Base-by-base conservation (phyloP, 1,284 basidiomycete species). In the Polyporus tsugae region DNA sequence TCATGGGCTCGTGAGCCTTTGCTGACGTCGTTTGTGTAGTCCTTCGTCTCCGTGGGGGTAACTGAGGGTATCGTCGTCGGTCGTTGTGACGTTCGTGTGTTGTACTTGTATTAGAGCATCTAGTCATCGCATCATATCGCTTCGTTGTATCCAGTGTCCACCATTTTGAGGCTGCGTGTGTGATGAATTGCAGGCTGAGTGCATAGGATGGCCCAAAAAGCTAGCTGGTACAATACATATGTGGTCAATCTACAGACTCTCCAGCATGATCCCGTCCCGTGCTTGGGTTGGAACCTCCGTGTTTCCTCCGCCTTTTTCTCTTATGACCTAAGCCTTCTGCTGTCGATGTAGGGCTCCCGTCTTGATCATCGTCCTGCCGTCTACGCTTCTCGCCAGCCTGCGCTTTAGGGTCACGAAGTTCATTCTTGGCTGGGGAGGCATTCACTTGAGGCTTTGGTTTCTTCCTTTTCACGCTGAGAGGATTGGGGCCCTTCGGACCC, bases 381-480 rank as follows among this genome's bases (percentile, higher is more conserved):
- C 74, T 78, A 22, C 78, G 72, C 70, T 81, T 80, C 29, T 69
- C 64, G 38, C 75, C 70, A 5, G 25, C 62, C 25, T 71, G 35
- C 2, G 60, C 53, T 58, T 67, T 62, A 25, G 46, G 49, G 29
- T 57, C 63, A 29, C 53, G 29, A n/a, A 39, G n/a, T 11, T 66
- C 42, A 42, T 61, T 57, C 65, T 64, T 64, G 22, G 13, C 15
- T 29, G 19, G 13, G 9, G 59, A 6, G 10, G 60, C 25, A 5
- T 42, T 10, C 2, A 49, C 55, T 6, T 72, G 66, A 17, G 66
- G 6, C 60, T 75, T 71, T 7, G 70, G 33, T 35, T 75, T 92
- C 82, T 96, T 96, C 85, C 96, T 98, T 84, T 95, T 96, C 46
- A 97, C 83, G 69, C 95, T 96, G 4, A 99, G 85, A 17, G 97